Base-by-base conservation (phyloP, 495 filamentous ascomycete genomes). In the Hapsidospora chrysogenum region DNA sequence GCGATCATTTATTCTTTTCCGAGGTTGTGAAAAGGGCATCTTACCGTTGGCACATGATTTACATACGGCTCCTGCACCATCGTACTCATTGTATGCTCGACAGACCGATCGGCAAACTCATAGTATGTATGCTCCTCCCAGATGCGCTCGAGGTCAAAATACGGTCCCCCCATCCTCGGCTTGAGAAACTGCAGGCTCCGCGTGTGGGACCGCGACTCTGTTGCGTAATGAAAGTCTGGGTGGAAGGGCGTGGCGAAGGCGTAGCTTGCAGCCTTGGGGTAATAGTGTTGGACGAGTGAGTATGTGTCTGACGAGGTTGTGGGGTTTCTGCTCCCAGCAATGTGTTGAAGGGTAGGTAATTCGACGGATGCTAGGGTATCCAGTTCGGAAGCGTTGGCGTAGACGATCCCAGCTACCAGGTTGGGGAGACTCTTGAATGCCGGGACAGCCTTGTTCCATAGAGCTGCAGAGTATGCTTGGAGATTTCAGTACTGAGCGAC, bases 61-160 rank as follows among this genome's bases (percentile, higher is more conserved):
- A 75, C 68, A 41, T 71, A 72, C 4, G 71, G 71, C 44, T 73
- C 61, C 13, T 61, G 17, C 2, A 35, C 33, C 33, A 35, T 35
- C 17, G 33, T 35, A 3, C 17, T 21, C 67, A 74, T 73, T 0
- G 69, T 74, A 30, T 54, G 53, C 33, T 63, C 63, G 7, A 70
- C 66, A 20, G 57, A 58, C 29, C 63, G 56, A 33, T 65, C 61
- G 13, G 46, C 57, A 39, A 76, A 75, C 46, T 75, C 65, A 40
- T 49, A 65, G 3, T 49, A 49, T 13, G 64, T 65, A 46, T 76
- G 71, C 41, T 73, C 68, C 9, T 70, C 66, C 71, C 71, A 76
- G 41, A 76, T 65, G 21, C 54, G 54, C 41, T 74, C 71, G 8
- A 74, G 56, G 39, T 74, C 71, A 39, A 76, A 75, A 39, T 54